Evolutionary conservation across 495 filamentous ascomycete species (phyloP).

Genomic region (Opeltia flavorubescens): DNA sequence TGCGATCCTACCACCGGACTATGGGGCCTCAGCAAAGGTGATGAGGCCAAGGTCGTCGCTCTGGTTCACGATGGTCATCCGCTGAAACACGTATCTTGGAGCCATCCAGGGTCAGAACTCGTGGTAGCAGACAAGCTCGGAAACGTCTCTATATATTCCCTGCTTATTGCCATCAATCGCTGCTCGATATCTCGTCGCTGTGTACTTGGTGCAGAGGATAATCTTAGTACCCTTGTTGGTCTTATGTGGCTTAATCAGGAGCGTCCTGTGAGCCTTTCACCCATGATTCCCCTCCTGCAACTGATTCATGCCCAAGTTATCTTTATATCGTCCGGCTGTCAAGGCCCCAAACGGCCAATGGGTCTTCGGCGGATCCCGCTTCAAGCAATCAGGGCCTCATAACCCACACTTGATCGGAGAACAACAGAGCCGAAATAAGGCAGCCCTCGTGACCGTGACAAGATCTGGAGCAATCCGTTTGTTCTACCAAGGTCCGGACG

Average conservation of each 20-base stretch:
- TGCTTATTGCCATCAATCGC: constrained; percentile 51
- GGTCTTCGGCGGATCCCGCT: constrained; percentile 34
- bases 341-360: constrained; percentile 33
- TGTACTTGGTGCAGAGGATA: constrained; percentile 48
- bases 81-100: constrained; percentile 69
- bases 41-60: constrained; percentile 26
- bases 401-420: constrained; percentile 37
- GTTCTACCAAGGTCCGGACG: constrained; percentile 53
- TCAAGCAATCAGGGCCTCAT: constrained; percentile 44
- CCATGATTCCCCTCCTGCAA: not conserved
- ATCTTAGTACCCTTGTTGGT: constrained; percentile 63
- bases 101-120: constrained; percentile 54
- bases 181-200: constrained; percentile 40
- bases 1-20: constrained; percentile 54
- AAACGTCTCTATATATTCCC: constrained; percentile 52
- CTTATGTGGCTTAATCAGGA: constrained; percentile 66
- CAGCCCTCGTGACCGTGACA: constrained; percentile 57
- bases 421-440: constrained; percentile 28
- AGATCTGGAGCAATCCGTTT: constrained; percentile 54
- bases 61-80: constrained; percentile 39
- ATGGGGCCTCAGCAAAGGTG: constrained; percentile 63
- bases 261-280: constrained; percentile 28
- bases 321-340: constrained; percentile 33
- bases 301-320: constrained; percentile 2
- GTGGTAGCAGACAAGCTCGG: constrained; percentile 64